Evolutionary conservation across 306 rosid genomes (phyloP), one percentile per base, ranked within the genome.

Genomic region (Lagenaria siceraria): DNA sequence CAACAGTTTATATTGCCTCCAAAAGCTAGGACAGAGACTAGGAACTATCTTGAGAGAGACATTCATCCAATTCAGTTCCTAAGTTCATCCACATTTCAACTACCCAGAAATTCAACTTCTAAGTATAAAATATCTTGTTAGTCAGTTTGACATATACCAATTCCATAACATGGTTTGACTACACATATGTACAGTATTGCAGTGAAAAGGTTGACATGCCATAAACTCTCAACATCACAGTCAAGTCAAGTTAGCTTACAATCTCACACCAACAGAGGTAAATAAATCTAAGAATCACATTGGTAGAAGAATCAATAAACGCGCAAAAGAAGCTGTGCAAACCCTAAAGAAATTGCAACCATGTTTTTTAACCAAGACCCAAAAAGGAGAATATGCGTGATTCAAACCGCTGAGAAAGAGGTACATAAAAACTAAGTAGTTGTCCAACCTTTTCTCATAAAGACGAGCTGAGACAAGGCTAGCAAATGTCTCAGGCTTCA

Each of bases 401-500:
- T 10, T 65, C 38, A 68, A 38, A 9, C 70, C 1, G 8, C 60
- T 75, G 73, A 63, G 74, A 72, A 80, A 17, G 59, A 21, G 69
- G 60, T 6, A 3, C 19, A 4, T 24, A 74, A 54, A 8, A 38
- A 10, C 48, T 52, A 3, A n/a, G 52, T 12, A 35, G 17, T 8
- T 10, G 70, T 27, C 80, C 59, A 55, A 92, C 96, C 98, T 84
- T 84, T 91, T 93, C 96, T 93, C 96, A 22, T 93, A 93, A 12
- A 91, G 93, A 83, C 88, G 31, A 70, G 98, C 91, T 17, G 97
- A 93, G 58, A 93, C 93, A 1, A 93, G 89, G 80, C 96, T 89
- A 40, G 98, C 96, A 79, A 93, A 93, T 4, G 98, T 91, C 86
- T 93, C 98, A 0, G 98, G 98, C 80, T 91, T 93, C 97, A 93